Evolutionary conservation across 805 yeast genomes (phyloP).

Genomic region (Hanseniaspora taiwanica): DNA sequence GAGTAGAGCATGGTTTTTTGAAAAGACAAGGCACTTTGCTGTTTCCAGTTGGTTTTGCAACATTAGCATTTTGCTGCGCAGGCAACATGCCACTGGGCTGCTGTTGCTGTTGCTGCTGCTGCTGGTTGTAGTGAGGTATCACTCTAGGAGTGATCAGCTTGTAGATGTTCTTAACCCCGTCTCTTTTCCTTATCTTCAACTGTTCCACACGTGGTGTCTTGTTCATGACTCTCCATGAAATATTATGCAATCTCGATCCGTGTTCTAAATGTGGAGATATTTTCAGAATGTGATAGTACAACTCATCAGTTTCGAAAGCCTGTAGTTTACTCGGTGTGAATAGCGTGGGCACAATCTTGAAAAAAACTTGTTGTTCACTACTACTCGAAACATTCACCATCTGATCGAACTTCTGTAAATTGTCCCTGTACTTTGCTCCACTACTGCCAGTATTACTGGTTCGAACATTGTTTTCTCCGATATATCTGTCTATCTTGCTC

Average conservation of each 20-base stretch:
- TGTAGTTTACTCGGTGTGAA: constrained; percentile 21
- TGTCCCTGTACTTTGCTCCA: constrained; percentile 1
- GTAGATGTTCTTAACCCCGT: constrained; percentile 23
- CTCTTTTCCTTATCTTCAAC: constrained; percentile 18
- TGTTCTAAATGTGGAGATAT: constrained; percentile 16
- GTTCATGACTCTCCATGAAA: constrained; percentile 23
- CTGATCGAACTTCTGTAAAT: constrained; percentile 2
- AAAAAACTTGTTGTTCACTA: constrained; percentile 1
- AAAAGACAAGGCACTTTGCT: not conserved
- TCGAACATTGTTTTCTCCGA: not conserved
- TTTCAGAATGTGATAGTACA: constrained; percentile 18
- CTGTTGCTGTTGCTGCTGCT: too few relatives aligned
- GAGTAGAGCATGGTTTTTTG: not conserved
- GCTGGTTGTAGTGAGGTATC: not conserved
- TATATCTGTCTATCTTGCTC: too few relatives aligned
- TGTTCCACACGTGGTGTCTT: constrained; percentile 7
- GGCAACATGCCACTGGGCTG: too few relatives aligned
- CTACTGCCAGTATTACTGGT: not conserved
- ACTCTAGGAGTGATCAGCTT: constrained; percentile 8
- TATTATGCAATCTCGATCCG: constrained; percentile 22
- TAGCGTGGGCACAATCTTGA: constrained; percentile 16
- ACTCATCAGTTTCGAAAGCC: constrained; percentile 18
- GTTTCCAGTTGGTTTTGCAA: too few relatives aligned
- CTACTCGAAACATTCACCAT: not conserved
- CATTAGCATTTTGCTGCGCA: too few relatives aligned